phyloP scores from a whole-genome alignment of 208 protist genomes.

The Trypanosoma mega region DNA sequence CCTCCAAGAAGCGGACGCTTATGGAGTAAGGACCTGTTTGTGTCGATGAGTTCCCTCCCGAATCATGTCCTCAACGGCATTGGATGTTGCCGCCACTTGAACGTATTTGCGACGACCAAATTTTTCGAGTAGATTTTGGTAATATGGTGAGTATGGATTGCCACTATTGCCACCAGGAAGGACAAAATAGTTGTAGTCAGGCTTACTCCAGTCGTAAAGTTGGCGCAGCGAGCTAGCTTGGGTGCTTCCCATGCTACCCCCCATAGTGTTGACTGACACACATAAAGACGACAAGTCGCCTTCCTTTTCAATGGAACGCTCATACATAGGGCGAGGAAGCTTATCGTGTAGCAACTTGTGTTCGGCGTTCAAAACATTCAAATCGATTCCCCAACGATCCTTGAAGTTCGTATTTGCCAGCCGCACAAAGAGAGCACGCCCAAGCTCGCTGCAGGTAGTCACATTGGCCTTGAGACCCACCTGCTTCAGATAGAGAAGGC shows the following conservation, averaged over 20 bases:
- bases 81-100: not conserved
- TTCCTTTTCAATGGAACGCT: constrained; percentile 48
- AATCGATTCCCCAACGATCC: constrained; percentile 51
- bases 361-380: constrained; percentile 41
- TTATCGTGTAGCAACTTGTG: constrained; percentile 46
- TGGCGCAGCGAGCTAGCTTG: constrained; percentile 54
- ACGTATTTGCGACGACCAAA: constrained; percentile 49
- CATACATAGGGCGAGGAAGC: constrained; percentile 40
- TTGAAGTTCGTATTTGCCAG: constrained; percentile 27
- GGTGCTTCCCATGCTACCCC: constrained; percentile 37
- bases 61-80: not conserved
- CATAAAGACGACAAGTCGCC: constrained; percentile 45
- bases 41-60: not conserved
- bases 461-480: constrained; percentile 13
- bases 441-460: constrained; percentile 37
- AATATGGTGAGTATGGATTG: constrained; percentile 61
- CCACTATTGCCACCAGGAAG: constrained; percentile 59
- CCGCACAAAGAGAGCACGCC: constrained; percentile 24
- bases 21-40: constrained; percentile 2
- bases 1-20: too few relatives aligned
- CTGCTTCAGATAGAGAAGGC: constrained; percentile 19
- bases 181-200: constrained; percentile 34
- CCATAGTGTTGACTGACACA: constrained; percentile 39
- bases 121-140: constrained; percentile 47
- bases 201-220: constrained; percentile 46